These are phyloP conservation scores for Trichosporon faecale DNA, from an alignment of 1,284 basidiomycete species.

Conservation along the genomic window DNA sequence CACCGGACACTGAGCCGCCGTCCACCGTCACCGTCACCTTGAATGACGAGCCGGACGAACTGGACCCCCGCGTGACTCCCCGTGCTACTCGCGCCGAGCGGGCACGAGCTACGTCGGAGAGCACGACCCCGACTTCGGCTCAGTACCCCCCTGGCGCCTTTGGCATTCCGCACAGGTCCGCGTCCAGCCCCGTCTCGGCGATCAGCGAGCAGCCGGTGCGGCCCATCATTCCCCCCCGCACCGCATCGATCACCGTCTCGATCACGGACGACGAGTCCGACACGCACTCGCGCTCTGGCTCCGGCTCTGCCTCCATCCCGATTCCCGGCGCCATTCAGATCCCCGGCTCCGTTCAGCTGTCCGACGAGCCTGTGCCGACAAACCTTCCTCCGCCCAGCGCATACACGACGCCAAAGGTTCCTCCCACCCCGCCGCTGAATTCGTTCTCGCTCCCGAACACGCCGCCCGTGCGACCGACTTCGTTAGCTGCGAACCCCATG, in stretches of 20 bases:
- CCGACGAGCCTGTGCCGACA: neutral
- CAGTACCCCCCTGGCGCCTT: neutral
- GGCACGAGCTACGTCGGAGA: neutral
- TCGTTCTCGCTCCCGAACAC: neutral
- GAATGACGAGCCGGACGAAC: neutral
- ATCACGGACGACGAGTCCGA: conserved; percentile 8
- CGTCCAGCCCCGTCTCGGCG: neutral
- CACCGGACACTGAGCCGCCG: neutral
- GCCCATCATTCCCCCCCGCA: neutral
- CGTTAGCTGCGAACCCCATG: conserved; percentile 6
- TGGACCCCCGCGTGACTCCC: neutral
- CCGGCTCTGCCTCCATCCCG: neutral
- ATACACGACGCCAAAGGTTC: conserved; percentile 10
- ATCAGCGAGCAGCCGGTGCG: neutral
- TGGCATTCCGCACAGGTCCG: neutral
- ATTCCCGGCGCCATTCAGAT: neutral
- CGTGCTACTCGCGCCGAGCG: neutral
- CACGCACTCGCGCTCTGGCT: neutral
- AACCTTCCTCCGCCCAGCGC: conserved; percentile 8
- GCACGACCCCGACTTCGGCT: conserved; percentile 1
- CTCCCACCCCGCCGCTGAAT: neutral
- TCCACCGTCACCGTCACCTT: neutral
- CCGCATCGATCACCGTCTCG: neutral
- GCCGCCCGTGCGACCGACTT: neutral
- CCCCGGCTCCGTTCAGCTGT: neutral